These are phyloP conservation scores for Trichoderma polysporum DNA, from an alignment of 2,329 filamentous ascomycete species.

Conservation along the genomic window DNA sequence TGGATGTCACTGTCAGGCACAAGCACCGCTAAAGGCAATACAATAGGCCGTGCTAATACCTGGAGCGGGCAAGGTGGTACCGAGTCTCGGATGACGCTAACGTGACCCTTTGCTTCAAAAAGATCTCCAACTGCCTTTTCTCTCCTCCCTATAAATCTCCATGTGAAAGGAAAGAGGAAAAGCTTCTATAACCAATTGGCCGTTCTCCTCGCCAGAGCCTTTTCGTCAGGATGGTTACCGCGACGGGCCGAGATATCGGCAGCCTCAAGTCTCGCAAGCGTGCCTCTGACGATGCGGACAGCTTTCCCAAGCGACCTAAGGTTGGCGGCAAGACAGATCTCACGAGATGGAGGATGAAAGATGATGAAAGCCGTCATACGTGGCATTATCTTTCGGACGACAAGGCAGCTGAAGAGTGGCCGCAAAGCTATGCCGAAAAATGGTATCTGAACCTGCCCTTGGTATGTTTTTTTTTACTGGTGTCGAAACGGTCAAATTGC, in stretches of 20 bases:
- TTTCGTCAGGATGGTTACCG: constrained; percentile 30
- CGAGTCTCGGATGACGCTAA: background rate
- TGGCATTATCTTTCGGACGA: constrained; percentile 88
- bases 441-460: constrained; percentile 79
- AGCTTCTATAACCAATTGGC: background rate
- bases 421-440: constrained; percentile 85
- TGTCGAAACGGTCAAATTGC: background rate
- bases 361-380: constrained; percentile 82
- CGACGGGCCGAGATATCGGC: constrained; percentile 33
- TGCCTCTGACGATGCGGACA: constrained; percentile 39
- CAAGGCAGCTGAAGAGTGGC: constrained; percentile 72
- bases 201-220: background rate
- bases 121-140: background rate
- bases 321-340: constrained; percentile 69
- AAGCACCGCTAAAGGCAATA: background rate
- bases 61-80: background rate
- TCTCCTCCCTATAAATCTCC: constrained; percentile 1
- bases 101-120: background rate
- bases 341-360: constrained; percentile 77
- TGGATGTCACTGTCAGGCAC: constrained; percentile 10
- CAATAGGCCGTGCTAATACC: background rate
- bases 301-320: constrained; percentile 46
- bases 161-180: too few species aligned
- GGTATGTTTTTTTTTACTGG: constrained; percentile 47
- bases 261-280: constrained; percentile 44